Percentiles rank a stretch among this genome's conserved stretches.
Conservation (phyloP, 2,329 filamentous ascomycete species). For the Sporothrix brunneoviolacea region DNA sequence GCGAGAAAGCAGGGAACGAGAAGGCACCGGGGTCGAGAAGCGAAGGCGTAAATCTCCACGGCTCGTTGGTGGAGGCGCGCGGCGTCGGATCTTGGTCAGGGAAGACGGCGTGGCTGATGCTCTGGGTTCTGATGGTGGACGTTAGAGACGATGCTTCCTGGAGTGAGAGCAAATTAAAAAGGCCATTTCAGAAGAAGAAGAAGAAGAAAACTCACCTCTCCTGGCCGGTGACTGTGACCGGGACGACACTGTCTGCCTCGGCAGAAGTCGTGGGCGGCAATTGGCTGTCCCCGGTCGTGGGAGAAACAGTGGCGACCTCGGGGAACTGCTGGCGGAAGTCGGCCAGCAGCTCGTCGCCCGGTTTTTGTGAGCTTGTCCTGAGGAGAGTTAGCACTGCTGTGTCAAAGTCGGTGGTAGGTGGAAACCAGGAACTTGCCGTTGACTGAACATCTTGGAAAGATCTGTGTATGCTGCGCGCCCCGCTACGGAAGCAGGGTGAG, state of each 20-base stretch:
- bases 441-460: slow-evolving; percentile 26
- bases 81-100: slow-evolving; percentile 76
- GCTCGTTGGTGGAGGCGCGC: slow-evolving; percentile 63
- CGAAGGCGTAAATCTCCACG: slow-evolving; percentile 83
- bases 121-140: slow-evolving; percentile 37
- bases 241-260: slow-evolving; percentile 15
- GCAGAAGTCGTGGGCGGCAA: slow-evolving; percentile 20
- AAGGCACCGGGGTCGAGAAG: slow-evolving; percentile 81
- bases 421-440: slow-evolving; percentile 30
- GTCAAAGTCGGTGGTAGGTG: not conserved
- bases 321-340: slow-evolving; percentile 81
- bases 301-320: slow-evolving; percentile 48
- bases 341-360: slow-evolving; percentile 74
- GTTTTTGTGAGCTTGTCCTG: slow-evolving; percentile 77
- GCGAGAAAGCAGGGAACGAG: slow-evolving; percentile 71
- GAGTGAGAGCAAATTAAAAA: too few relatives aligned
- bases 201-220: slow-evolving; percentile 24
- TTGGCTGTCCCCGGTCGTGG: slow-evolving; percentile 33
- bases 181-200: too few relatives aligned
- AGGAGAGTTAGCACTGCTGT: not conserved
- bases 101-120: slow-evolving; percentile 38
- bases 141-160: not conserved
- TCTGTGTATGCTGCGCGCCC: not conserved
- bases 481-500: not conserved
- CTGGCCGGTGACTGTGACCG: slow-evolving; percentile 19